A percentile compares a stretch with the other conserved stretches of the same genome.
Conservation (phyloP, 1,284 basidiomycete species). For the Ceratobasidium sp. region DNA sequence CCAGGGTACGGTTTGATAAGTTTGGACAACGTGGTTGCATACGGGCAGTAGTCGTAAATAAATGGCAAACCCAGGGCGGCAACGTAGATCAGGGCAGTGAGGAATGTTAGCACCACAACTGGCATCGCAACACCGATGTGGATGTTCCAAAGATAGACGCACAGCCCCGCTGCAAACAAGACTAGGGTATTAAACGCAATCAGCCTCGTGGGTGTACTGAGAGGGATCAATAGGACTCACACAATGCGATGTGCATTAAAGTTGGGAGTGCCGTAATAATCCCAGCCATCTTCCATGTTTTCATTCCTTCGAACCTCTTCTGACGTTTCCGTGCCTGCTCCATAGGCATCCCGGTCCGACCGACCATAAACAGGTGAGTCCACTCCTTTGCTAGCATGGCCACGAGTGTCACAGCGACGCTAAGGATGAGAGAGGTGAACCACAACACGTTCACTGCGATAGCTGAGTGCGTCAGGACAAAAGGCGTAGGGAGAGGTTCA, state of each 20-base stretch:
- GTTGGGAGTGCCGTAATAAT: background rate
- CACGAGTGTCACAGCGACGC: background rate
- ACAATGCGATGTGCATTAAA: background rate
- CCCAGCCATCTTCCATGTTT: background rate
- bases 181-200: background rate
- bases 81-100: background rate
- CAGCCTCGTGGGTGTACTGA: background rate
- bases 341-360: background rate
- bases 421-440: conserved; percentile 2
- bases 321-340: conserved; percentile 10
- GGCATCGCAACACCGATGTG: background rate
- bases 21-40: background rate
- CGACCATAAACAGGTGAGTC: conserved; percentile 1
- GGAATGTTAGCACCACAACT: background rate
- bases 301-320: conserved; percentile 7
- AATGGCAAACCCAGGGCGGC: background rate
- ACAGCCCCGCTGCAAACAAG: conserved; percentile 2
- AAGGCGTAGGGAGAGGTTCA: background rate
- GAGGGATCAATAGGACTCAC: background rate
- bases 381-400: conserved; percentile 4
- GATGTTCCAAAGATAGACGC: conserved; percentile 5
- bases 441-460: conserved; percentile 11
- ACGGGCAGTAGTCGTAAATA: conserved; percentile 11
- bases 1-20: background rate
- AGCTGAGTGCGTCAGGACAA: background rate